Evolutionary conservation across 352 stramenopile species (phyloP).

Genomic region (Phytophthora megakarya): DNA sequence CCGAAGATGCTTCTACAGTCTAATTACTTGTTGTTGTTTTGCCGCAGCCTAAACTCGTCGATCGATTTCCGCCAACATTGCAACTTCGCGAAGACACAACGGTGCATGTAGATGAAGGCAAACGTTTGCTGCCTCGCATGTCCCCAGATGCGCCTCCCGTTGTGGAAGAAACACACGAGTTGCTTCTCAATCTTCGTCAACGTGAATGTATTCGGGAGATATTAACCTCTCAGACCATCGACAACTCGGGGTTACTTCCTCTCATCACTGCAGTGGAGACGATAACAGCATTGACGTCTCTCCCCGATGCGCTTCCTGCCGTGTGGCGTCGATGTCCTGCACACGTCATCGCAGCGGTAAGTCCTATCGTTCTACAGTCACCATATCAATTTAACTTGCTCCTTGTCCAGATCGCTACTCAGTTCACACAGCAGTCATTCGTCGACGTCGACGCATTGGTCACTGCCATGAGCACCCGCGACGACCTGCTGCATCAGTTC

Average conservation of each 20-base stretch:
- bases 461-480: constrained; percentile 30
- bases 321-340: constrained; percentile 47
- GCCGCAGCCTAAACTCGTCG: constrained; percentile 48
- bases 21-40: constrained; percentile 13
- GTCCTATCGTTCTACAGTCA: background rate
- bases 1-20: background rate
- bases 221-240: constrained; percentile 18
- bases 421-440: constrained; percentile 39
- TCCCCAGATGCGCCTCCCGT: constrained; percentile 39
- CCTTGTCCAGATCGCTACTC: constrained; percentile 40
- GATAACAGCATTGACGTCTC: constrained; percentile 38
- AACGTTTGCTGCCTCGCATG: constrained; percentile 42
- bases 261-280: constrained; percentile 40
- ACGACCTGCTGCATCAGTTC: constrained; percentile 35
- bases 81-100: constrained; percentile 65
- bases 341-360: constrained; percentile 55
- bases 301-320: constrained; percentile 44
- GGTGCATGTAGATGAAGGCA: constrained; percentile 40
- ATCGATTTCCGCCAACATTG: constrained; percentile 60
- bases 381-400: background rate
- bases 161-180: constrained; percentile 48
- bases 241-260: constrained; percentile 32
- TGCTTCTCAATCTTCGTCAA: constrained; percentile 60
- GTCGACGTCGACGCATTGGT: constrained; percentile 50
- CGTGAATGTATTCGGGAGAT: constrained; percentile 25